Conservation (phyloP, 1,139 yeast species). For the Petasospora rhodanensis region DNA sequence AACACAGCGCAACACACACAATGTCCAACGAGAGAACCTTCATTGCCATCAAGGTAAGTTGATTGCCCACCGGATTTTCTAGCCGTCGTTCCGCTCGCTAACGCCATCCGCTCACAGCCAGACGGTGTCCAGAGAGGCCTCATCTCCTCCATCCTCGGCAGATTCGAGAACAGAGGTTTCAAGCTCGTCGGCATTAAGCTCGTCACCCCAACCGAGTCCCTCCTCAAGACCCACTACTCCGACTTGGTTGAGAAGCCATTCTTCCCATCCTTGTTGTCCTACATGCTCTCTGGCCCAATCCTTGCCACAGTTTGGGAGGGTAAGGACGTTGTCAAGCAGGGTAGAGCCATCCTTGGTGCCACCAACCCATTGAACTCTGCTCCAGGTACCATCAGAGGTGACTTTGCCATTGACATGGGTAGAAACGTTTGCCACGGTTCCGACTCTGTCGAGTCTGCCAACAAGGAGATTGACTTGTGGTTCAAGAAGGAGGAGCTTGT, state of each 20-base stretch:
- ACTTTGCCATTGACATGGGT: constrained; percentile 93
- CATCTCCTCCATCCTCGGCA: constrained; percentile 80
- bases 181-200: constrained; percentile 95
- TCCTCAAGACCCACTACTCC: constrained; percentile 90
- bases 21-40: constrained; percentile 88
- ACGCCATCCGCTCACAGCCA: constrained; percentile 43
- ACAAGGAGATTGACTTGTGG: constrained; percentile 96
- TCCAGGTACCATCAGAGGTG: constrained; percentile 99
- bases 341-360: constrained; percentile 97
- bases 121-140: constrained; percentile 99
- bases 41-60: constrained; percentile 79
- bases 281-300: constrained; percentile 98
- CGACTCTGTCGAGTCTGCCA: constrained; percentile 97
- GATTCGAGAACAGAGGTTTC: constrained; percentile 97
- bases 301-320: constrained; percentile 99
- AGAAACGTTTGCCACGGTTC: constrained; percentile 99
- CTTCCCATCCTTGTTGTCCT: constrained; percentile 91
- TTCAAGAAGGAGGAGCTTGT: constrained; percentile 96
- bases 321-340: constrained; percentile 98
- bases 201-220: constrained; percentile 78
- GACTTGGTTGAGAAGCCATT: constrained; percentile 96
- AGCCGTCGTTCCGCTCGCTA: constrained; percentile 1
- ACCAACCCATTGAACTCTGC: constrained; percentile 97
- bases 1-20: too few species aligned
- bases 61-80: too few species aligned